These are phyloP conservation scores for Gynandropsis gynandra DNA, from an alignment of 345 rosid genomes.

Conservation along the genomic window DNA sequence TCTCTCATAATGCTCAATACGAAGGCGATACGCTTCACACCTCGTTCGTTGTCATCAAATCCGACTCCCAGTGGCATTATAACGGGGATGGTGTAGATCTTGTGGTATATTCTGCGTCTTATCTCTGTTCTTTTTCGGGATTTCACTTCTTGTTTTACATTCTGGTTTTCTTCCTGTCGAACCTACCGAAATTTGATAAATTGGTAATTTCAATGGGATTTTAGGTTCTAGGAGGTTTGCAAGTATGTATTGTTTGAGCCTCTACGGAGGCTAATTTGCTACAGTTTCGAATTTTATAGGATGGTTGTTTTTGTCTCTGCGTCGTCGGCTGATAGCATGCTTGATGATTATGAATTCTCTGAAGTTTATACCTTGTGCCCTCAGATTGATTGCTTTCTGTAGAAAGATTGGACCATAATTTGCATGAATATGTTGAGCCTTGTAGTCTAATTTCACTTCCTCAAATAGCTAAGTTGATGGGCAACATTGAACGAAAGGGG, in stretches of 20 bases:
- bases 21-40: conserved; percentile 63
- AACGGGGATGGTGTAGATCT: conserved; percentile 55
- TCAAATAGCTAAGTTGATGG: too few species aligned
- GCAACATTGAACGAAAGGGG: too few species aligned
- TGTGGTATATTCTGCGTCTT: conserved; percentile 29
- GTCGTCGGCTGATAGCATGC: too few species aligned
- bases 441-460: neutral
- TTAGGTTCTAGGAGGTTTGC: neutral
- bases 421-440: neutral
- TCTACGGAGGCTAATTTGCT: neutral
- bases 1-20: conserved; percentile 51
- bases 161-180: neutral
- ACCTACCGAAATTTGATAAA: neutral
- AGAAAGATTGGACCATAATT: neutral
- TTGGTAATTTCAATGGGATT: neutral
- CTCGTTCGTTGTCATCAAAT: conserved; percentile 59
- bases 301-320: too few species aligned
- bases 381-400: neutral
- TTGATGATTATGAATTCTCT: neutral
- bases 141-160: neutral
- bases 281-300: neutral
- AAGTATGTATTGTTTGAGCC: neutral
- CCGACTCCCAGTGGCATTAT: conserved; percentile 51
- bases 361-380: neutral
- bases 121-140: neutral